Evolutionary conservation across 176 grass and related monocot species (phyloP).

Genomic region (Coix lacrymajobi): DNA sequence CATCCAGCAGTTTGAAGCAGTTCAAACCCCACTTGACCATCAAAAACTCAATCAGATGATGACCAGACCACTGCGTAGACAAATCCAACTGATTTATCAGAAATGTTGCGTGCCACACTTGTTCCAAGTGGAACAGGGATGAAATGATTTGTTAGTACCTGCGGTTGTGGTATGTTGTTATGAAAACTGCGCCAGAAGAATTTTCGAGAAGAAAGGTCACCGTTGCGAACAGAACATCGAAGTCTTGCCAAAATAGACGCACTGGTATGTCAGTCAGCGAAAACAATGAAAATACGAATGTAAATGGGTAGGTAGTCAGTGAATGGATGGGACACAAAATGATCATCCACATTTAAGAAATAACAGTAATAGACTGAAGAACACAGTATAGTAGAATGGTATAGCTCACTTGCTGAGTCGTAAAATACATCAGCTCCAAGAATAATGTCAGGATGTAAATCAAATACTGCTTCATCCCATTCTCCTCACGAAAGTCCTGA

Average conservation of each 20-base stretch:
- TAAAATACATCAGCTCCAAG: slow-evolving; percentile 87
- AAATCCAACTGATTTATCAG: not conserved
- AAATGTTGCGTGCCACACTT: not conserved
- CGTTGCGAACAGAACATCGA: slow-evolving; percentile 69
- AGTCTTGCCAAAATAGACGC: slow-evolving; percentile 44
- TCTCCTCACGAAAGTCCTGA: slow-evolving; percentile 76
- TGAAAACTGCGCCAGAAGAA: slow-evolving; percentile 59
- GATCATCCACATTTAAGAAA: not conserved
- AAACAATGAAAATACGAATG: not conserved
- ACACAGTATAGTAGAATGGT: not conserved
- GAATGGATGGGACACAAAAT: not conserved
- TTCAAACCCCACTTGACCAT: slow-evolving; percentile 92
- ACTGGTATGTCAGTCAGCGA: not conserved
- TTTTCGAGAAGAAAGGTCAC: slow-evolving; percentile 67
- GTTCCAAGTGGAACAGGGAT: not conserved
- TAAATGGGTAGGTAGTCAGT: not conserved
- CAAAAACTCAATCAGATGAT: slow-evolving; percentile 84
- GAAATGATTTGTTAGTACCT: slow-evolving; percentile 46
- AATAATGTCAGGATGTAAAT: slow-evolving; percentile 70
- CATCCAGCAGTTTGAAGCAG: slow-evolving; percentile 73
- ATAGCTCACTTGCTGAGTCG: slow-evolving; percentile 53
- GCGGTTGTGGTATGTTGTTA: slow-evolving; percentile 83
- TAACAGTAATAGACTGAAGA: not conserved
- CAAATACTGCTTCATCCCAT: slow-evolving; percentile 61
- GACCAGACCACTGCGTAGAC: slow-evolving; percentile 61